Conservation (phyloP, 2,329 filamentous ascomycete species). For the Penicillium brevicompactum region DNA sequence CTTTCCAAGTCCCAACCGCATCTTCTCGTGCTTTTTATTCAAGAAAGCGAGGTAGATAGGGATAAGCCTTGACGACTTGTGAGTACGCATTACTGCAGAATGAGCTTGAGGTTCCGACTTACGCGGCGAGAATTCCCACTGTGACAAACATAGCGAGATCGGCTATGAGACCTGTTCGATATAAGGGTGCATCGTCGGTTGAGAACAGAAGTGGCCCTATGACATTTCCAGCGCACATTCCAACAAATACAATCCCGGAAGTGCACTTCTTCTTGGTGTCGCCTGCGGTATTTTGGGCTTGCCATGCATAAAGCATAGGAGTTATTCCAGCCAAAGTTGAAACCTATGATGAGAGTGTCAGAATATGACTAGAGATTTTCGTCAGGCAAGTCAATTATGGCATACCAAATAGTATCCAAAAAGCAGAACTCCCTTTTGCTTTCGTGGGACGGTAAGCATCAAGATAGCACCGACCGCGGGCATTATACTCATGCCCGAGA, state of each 20-base stretch:
- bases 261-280: constrained; percentile 43
- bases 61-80: constrained; percentile 20
- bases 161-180: constrained; percentile 36
- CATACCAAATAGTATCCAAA: constrained; percentile 55
- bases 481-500: constrained; percentile 41
- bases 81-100: background rate
- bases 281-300: constrained; percentile 40
- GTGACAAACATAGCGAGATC: constrained; percentile 38
- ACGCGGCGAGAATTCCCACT: constrained; percentile 30
- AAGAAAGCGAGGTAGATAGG: constrained; percentile 34
- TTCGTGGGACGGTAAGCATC: constrained; percentile 51
- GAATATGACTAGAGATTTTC: background rate
- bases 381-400: no score
- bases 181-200: constrained; percentile 35
- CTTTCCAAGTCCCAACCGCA: constrained; percentile 34
- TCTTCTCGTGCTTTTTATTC: constrained; percentile 33
- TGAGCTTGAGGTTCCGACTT: background rate
- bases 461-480: constrained; percentile 49
- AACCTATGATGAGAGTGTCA: constrained; percentile 12
- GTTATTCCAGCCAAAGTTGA: constrained; percentile 39
- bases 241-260: constrained; percentile 37
- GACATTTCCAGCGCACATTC: constrained; percentile 41
- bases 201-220: constrained; percentile 41
- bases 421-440: constrained; percentile 52
- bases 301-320: constrained; percentile 39